A percentile compares a stretch with the other conserved stretches of the same genome.
Evolutionary conservation across 2,329 filamentous ascomycete genomes (phyloP).

Genomic region (Epichloe coenophiala): DNA sequence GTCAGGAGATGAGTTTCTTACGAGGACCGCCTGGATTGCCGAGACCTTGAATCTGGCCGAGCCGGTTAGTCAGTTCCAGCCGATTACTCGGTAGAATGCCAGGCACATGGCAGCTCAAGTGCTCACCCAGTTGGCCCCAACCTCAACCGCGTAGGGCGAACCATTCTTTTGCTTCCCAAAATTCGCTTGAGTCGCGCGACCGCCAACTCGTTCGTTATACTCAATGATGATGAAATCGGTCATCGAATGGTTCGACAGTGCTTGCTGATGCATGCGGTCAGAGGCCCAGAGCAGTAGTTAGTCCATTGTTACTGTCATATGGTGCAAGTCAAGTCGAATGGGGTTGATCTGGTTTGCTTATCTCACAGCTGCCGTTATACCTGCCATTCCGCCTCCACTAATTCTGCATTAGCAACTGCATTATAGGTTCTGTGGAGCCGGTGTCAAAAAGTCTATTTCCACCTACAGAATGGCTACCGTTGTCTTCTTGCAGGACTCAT

Average conservation of each 20-base stretch:
- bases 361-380: conserved; percentile 42
- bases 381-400: conserved; percentile 45
- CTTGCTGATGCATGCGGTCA: conserved; percentile 24
- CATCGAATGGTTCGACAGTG: conserved; percentile 45
- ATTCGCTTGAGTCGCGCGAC: conserved; percentile 41
- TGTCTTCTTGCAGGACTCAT: conserved; percentile 14
- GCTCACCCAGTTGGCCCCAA: conserved; percentile 52
- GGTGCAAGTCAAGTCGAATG: too few species aligned
- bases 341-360: not conserved
- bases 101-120: not conserved
- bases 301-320: not conserved
- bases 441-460: not conserved
- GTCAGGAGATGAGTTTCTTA: conserved; percentile 4
- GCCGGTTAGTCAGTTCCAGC: conserved; percentile 6
- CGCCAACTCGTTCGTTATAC: conserved; percentile 47
- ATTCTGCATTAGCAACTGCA: not conserved
- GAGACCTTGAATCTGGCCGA: conserved; percentile 12
- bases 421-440: too few species aligned
- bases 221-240: conserved; percentile 53
- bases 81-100: not conserved
- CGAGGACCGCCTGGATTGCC: conserved; percentile 13
- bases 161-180: conserved; percentile 40
- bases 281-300: not conserved
- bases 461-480: conserved; percentile 19
- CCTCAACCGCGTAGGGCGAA: conserved; percentile 43